Percentiles rank a stretch among this genome's conserved stretches.
These are phyloP conservation scores for Stemphylium vesicarium DNA, from an alignment of 2,329 filamentous ascomycete species.

Conservation along the genomic window DNA sequence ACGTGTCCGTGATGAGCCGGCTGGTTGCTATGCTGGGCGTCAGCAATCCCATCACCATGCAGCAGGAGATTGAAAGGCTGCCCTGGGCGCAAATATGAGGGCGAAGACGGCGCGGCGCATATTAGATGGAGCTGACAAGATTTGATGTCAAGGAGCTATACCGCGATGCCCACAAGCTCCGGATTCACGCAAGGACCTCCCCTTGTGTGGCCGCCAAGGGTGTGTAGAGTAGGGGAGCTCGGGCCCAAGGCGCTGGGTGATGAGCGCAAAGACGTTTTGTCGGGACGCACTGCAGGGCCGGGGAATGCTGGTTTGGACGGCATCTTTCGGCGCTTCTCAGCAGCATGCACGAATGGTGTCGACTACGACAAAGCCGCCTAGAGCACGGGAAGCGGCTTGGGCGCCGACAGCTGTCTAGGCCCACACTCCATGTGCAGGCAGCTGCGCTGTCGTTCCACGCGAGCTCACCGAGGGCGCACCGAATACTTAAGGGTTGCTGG, in stretches of 20 bases:
- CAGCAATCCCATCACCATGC: conserved; percentile 28
- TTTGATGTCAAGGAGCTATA: background rate
- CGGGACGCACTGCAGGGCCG: conserved; percentile 4
- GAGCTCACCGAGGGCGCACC: background rate
- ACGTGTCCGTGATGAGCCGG: conserved; percentile 13
- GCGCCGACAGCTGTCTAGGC: conserved; percentile 9
- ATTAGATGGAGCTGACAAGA: background rate
- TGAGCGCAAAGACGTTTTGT: conserved; percentile 13
- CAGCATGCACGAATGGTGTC: conserved; percentile 4
- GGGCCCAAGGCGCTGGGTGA: conserved; percentile 17
- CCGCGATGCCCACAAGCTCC: background rate
- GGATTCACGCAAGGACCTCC: conserved; percentile 9
- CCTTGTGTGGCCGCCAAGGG: conserved; percentile 4
- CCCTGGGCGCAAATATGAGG: background rate
- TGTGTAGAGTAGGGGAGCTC: conserved; percentile 8
- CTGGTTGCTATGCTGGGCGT: conserved; percentile 31
- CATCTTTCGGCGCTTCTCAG: conserved; percentile 7
- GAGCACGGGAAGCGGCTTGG: conserved; percentile 5
- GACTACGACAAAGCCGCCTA: background rate
- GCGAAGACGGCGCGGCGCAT: conserved; percentile 4
- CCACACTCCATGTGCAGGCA: background rate
- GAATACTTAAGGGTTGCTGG: background rate
- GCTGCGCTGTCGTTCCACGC: conserved; percentile 9
- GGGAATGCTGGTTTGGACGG: conserved; percentile 7
- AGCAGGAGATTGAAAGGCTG: conserved; percentile 20